These are phyloP conservation scores for Penicillium sp. DNA, from an alignment of 2,329 filamentous ascomycete genomes.

Conservation along the genomic window DNA sequence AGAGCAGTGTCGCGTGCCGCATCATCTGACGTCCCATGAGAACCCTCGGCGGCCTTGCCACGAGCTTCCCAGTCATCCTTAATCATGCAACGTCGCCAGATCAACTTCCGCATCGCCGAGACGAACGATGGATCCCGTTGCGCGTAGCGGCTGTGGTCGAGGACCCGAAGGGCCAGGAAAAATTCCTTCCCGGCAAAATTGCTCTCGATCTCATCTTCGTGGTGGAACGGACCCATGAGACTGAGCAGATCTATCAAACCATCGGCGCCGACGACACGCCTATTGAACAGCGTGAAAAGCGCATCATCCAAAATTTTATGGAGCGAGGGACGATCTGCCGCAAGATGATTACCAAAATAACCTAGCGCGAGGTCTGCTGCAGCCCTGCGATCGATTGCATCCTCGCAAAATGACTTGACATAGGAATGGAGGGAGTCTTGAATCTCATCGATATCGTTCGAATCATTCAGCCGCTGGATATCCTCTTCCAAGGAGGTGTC, in stretches of 20 bases:
- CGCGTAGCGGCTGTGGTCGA: conserved; percentile 58
- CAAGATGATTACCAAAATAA: conserved; percentile 58
- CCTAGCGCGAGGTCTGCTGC: conserved; percentile 76
- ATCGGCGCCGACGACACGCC: conserved; percentile 64
- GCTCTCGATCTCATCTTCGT: conserved; percentile 49
- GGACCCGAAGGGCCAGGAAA: conserved; percentile 66
- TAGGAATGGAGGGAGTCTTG: conserved; percentile 77
- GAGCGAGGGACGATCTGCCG: conserved; percentile 66
- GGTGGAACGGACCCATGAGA: conserved; percentile 63
- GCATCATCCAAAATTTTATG: conserved; percentile 70
- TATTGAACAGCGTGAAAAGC: conserved; percentile 69
- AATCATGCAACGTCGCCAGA: conserved; percentile 86
- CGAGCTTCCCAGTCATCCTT: conserved; percentile 81
- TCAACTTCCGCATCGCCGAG: conserved; percentile 42
- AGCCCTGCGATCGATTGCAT: conserved; percentile 77
- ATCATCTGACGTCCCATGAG: conserved; percentile 67
- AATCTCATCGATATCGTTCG: conserved; percentile 71
- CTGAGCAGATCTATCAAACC: conserved; percentile 69
- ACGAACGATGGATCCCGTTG: conserved; percentile 47
- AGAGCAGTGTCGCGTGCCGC: conserved; percentile 67
- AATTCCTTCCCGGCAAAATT: conserved; percentile 65
- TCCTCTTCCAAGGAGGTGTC: conserved; percentile 46
- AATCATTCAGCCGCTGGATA: conserved; percentile 60
- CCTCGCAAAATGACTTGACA: conserved; percentile 66
- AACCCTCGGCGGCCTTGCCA: conserved; percentile 74